Conservation (phyloP, 208 protist species). For the Kentomonas sorsogonicus region DNA sequence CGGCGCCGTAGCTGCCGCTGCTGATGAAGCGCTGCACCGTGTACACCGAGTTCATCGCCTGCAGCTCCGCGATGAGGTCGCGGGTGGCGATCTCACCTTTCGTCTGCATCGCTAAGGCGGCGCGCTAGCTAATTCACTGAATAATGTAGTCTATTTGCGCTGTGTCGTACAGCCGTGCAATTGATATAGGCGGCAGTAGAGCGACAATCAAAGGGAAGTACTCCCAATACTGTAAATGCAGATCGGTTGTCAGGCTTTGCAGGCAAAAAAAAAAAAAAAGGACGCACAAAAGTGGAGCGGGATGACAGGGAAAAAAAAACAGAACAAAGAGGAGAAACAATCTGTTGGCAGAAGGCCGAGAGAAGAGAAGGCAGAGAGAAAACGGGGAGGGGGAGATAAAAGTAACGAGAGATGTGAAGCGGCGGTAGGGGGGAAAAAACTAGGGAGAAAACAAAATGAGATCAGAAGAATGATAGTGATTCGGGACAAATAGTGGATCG, state of each 20-base stretch:
- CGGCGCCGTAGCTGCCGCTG: conserved; percentile 86
- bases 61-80: conserved; percentile 72
- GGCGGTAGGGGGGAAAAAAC: too few relatives aligned
- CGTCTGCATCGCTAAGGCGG: conserved; percentile 35
- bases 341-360: too few relatives aligned
- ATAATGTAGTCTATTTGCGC: conserved; percentile 2
- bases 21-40: conserved; percentile 78
- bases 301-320: background rate
- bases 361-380: too few relatives aligned
- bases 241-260: too few relatives aligned
- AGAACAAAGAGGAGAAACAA: background rate
- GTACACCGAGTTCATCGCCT: conserved; percentile 69
- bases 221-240: too few relatives aligned
- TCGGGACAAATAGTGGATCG: too few relatives aligned
- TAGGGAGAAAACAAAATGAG: too few relatives aligned
- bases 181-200: background rate
- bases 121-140: too few relatives aligned
- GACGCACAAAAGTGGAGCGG: background rate
- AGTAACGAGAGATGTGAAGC: too few relatives aligned
- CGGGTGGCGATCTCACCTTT: conserved; percentile 69
- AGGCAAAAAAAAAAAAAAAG: conserved; percentile 11
- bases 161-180: too few relatives aligned
- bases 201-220: too few relatives aligned
- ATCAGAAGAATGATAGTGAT: too few relatives aligned
- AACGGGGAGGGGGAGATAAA: background rate